These are phyloP conservation scores for Artemisia argyi DNA, from an alignment of 129 eudicot genomes.

Conservation along the genomic window DNA sequence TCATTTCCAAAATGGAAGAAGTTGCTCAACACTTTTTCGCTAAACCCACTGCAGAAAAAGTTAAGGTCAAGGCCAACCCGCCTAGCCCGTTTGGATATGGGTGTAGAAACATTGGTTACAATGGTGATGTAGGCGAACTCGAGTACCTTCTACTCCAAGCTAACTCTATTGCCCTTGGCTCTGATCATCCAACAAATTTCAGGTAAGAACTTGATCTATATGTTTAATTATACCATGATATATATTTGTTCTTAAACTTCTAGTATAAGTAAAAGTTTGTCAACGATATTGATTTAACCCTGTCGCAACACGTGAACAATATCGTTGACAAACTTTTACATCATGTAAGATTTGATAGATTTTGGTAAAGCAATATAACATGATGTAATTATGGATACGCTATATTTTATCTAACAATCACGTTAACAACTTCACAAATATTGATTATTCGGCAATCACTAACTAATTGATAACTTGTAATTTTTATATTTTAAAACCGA, in stretches of 20 bases:
- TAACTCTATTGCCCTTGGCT: slow-evolving; percentile 33
- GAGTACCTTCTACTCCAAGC: slow-evolving; percentile 87
- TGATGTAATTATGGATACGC: too few relatives aligned
- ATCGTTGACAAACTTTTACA: too few relatives aligned
- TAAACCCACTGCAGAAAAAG: slow-evolving; percentile 46
- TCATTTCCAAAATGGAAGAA: slow-evolving; percentile 57
- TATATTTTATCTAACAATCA: too few relatives aligned
- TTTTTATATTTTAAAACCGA: neutral
- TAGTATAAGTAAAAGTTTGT: too few relatives aligned
- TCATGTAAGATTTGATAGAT: too few relatives aligned
- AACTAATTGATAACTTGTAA: neutral
- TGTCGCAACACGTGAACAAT: too few relatives aligned
- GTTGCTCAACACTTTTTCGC: slow-evolving; percentile 53
- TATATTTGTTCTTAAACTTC: too few relatives aligned
- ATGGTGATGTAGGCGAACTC: slow-evolving; percentile 91
- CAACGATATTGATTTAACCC: too few relatives aligned
- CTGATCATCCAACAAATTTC: slow-evolving; percentile 54
- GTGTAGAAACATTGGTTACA: slow-evolving; percentile 66
- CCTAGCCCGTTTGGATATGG: slow-evolving; percentile 88
- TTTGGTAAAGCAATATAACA: too few relatives aligned
- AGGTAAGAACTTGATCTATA: slow-evolving; percentile 43
- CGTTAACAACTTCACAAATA: too few relatives aligned
- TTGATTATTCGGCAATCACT: too few relatives aligned
- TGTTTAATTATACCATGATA: too few relatives aligned
- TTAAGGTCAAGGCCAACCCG: slow-evolving; percentile 50